Base-by-base conservation (phyloP, 345 rosid species). In the Clausena lansium region DNA sequence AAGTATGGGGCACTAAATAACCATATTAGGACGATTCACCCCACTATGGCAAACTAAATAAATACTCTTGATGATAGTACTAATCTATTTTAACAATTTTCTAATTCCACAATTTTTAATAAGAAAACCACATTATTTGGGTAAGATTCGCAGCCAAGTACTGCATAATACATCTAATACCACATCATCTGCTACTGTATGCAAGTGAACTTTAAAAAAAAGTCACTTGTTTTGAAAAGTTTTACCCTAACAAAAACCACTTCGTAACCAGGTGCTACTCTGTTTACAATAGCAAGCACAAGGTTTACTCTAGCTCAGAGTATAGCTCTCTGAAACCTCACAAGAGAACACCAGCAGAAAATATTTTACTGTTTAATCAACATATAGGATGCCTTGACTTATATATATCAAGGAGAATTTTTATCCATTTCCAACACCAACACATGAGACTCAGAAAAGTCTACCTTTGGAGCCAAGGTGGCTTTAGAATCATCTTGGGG, bases 381-480 rank as follows among this genome's bases (percentile, higher is more conserved):
- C 61, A 50, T 17, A 30, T 11, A 77, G 32, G 41, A 69, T 28
- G n/a, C 47, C 39, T 45, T 60, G 58, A 2, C 10, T 17, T 17
- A 17, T 52, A 7, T 24, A 71, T 73, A 38, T 63, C 19, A 9
- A 75, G 62, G 35, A 10, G 22, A 64, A 38, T 17, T 70, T 38
- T 19, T 35, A 47, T 7, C 59, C 4, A 15, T n/a, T 33, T 76
- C 33, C 69, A 79, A 45, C n/a, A 36, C 50, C 9, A 71, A 9
- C 19, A 25, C 67, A 39, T 1, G 32, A 9, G 9, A 50, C 24
- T 39, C 67, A 62, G 1, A 54, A 76, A 65, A 30, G 59, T 19
- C 68, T 82, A 91, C 97, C 95, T 96, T 94, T 55, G 97, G 97
- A 76, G 99, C 98, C 84, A 90, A 87, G 39, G 97, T 91, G 84